Percentiles rank a stretch among this genome's conserved stretches.
Conservation (phyloP, 1,284 basidiomycete species). For the Heterobasidion irregulare region DNA sequence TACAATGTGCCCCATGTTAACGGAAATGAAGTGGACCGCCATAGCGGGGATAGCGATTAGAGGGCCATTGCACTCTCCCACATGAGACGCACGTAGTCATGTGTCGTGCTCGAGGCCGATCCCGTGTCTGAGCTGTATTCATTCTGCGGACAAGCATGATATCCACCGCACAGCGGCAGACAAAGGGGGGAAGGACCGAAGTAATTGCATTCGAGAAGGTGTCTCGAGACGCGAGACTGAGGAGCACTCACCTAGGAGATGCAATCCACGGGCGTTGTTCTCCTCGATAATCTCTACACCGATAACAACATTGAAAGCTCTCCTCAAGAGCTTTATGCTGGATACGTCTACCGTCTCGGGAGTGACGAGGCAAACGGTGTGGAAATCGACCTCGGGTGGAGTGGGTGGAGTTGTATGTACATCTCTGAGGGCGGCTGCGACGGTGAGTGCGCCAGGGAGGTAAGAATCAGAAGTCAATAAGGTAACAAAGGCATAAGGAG, state of each 20-base stretch:
- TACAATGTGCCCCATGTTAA: too few species aligned
- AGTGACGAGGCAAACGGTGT: conserved; percentile 90
- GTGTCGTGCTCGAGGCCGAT: not conserved
- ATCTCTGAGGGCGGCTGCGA: conserved; percentile 78
- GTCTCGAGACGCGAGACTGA: too few species aligned
- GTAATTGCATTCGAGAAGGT: too few species aligned
- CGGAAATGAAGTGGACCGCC: too few species aligned
- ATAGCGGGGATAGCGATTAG: too few species aligned
- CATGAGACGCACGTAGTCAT: not conserved
- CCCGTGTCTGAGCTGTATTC: not conserved
- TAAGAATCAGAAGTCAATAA: conserved; percentile 88
- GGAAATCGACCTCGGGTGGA: conserved; percentile 57
- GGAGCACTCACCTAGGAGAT: conserved; percentile 72
- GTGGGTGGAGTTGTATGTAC: conserved; percentile 55
- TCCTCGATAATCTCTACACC: conserved; percentile 85
- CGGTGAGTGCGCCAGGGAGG: conserved; percentile 85
- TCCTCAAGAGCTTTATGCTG: conserved; percentile 74
- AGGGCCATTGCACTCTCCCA: not conserved
- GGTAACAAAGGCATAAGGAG: conserved; percentile 77
- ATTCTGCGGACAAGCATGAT: not conserved
- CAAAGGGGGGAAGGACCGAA: too few species aligned
- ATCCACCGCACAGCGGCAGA: too few species aligned
- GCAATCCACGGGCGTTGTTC: conserved; percentile 54
- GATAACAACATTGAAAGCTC: conserved; percentile 79
- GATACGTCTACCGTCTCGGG: conserved; percentile 88